These are phyloP conservation scores for Pelargonium fulgidum DNA, from an alignment of 441 rosid species.

Conservation along the genomic window DNA sequence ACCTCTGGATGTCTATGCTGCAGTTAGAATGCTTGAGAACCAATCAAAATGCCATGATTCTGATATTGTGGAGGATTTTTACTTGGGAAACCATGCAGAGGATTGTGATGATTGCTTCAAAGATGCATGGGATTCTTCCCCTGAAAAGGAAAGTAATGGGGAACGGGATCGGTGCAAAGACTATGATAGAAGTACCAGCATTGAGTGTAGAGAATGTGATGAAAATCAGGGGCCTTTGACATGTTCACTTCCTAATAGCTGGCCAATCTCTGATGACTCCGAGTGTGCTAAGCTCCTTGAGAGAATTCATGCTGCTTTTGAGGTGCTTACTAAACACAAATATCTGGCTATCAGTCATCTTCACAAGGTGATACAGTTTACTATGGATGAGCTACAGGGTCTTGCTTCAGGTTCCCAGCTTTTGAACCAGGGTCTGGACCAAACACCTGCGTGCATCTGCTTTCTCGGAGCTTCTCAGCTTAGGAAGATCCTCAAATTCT, in stretches of 20 bases:
- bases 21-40: slow-evolving; percentile 45
- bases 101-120: slow-evolving; percentile 59
- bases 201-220: slow-evolving; percentile 39
- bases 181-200: slow-evolving; percentile 25
- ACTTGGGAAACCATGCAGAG: slow-evolving; percentile 32
- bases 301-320: slow-evolving; percentile 54
- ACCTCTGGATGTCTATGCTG: slow-evolving; percentile 70
- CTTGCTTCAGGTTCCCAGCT: slow-evolving; percentile 52
- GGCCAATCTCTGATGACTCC: slow-evolving; percentile 69
- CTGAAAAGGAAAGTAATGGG: slow-evolving; percentile 36
- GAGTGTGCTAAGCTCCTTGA: slow-evolving; percentile 77
- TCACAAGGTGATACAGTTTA: slow-evolving; percentile 61
- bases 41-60: slow-evolving; percentile 37
- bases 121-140: slow-evolving; percentile 79
- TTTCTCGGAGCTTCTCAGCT: slow-evolving; percentile 77
- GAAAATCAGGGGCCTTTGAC: slow-evolving; percentile 28
- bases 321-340: slow-evolving; percentile 59
- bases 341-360: slow-evolving; percentile 73
- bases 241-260: slow-evolving; percentile 37
- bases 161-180: slow-evolving; percentile 30
- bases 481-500: slow-evolving; percentile 66
- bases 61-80: slow-evolving; percentile 37
- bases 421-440: slow-evolving; percentile 51
- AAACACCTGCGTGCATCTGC: slow-evolving; percentile 67
- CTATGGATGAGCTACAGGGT: slow-evolving; percentile 69